Evolutionary conservation across 2,329 filamentous ascomycete species (phyloP).

Genomic region (Fusarium coffeatum): DNA sequence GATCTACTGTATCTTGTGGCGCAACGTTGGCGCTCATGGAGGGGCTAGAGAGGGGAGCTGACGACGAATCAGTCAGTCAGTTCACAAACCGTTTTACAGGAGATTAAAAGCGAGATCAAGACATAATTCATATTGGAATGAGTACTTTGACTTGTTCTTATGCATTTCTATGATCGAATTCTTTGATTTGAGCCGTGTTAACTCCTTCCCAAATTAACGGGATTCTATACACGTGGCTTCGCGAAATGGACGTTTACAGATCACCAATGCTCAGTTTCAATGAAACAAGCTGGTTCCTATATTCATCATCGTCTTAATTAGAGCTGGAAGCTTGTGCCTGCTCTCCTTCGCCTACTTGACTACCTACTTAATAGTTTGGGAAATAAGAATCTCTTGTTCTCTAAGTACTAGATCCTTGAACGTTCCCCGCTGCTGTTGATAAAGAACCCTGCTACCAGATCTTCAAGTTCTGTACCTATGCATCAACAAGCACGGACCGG

Average conservation of each 20-base stretch:
- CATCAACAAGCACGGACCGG: background rate
- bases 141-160: background rate
- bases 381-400: background rate
- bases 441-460: background rate
- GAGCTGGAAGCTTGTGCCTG: background rate
- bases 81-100: background rate
- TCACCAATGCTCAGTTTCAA: background rate
- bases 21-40: constrained; percentile 13
- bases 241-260: background rate
- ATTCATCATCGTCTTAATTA: background rate
- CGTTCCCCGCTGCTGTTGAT: background rate
- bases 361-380: background rate
- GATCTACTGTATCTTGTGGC: constrained; percentile 23
- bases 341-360: background rate
- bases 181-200: background rate
- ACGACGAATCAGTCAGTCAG: constrained; percentile 1
- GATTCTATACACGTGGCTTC: constrained; percentile 16
- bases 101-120: constrained; percentile 4
- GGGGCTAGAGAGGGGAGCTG: constrained; percentile 7
- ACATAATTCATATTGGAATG: constrained; percentile 14
- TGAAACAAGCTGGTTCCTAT: background rate
- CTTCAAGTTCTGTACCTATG: background rate
- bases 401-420: background rate
- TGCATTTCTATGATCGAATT: background rate
- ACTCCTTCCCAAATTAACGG: background rate